Base-by-base conservation (phyloP, 306 rosid species). In the Fragaria iinumae region DNA sequence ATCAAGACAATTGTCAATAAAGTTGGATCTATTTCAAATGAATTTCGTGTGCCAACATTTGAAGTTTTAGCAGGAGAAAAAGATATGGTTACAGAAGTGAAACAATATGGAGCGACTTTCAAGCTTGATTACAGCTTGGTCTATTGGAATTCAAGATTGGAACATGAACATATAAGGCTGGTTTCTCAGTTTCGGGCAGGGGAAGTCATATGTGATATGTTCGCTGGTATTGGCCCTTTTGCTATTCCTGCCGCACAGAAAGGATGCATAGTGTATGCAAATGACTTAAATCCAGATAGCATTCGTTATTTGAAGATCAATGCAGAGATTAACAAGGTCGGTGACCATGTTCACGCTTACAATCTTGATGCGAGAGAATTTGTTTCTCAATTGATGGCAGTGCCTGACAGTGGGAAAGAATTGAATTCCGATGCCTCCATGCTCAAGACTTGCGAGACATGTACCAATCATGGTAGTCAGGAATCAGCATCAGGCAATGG, bases 61-160 rank as follows among this genome's bases (percentile, higher is more conserved):
- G 97, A 95, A 90, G 59, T 92, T 84, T 83, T 92, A 84, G 96
- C 90, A 0, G 97, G 98, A 68, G 96, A 90, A 68, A 74, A 82
- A 79, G 85, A 84, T 82, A 89, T 88, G 96, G 79, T 88, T 67
- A 95, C 98, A 73, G 97, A 90, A 86, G 97, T 95, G 85, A 95
- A 95, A 88, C 98, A 95, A 81, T 92, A 95, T 77, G 93, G 97
- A 13, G 93, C 96, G 38, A 89, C 88, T 76, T 95, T 92, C 77
- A 89, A 82, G 96, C 96, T 95, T 75, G 98, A 95, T 82, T 95
- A 90, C 79, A 76, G 98, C 67, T 85, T 89, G 86, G 98, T 95
- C 74, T 95, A 92, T 77, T 95, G 98, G 98, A 95, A 92, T 87
- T 92, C 98, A 52, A 92, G 98, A 82, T 86, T 95, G 85, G 98